Evolutionary conservation across 2,329 filamentous ascomycete genomes (phyloP).

Genomic region (Hirsutella thompsonii): DNA sequence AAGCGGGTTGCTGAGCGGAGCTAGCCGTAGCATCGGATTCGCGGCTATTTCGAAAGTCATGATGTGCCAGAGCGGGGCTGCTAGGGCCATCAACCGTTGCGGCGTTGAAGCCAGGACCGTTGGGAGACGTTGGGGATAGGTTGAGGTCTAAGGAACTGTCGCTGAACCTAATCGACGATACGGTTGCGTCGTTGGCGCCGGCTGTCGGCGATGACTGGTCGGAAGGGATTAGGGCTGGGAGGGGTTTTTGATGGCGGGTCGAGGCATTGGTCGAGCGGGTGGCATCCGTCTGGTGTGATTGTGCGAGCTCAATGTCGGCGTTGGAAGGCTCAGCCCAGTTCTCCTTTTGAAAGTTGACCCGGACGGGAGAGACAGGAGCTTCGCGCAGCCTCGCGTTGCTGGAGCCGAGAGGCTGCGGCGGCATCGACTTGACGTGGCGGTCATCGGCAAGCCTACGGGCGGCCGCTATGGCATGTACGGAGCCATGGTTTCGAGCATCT

Average conservation of each 20-base stretch:
- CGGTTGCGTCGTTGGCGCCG: slow-evolving; percentile 2
- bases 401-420: slow-evolving; percentile 9
- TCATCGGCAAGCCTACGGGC: slow-evolving; percentile 9
- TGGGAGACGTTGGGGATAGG: slow-evolving; percentile 7
- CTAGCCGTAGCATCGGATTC: slow-evolving; percentile 39
- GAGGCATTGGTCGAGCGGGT: slow-evolving; percentile 3
- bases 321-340: slow-evolving; percentile 40
- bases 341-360: slow-evolving; percentile 38
- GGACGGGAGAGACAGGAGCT: slow-evolving; percentile 42
- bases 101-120: slow-evolving; percentile 15
- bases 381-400: slow-evolving; percentile 30
- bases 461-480: slow-evolving; percentile 3
- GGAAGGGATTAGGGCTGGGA: background rate
- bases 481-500: slow-evolving; percentile 8
- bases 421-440: slow-evolving; percentile 19
- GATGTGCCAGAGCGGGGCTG: slow-evolving; percentile 18
- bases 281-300: slow-evolving; percentile 13
- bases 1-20: slow-evolving; percentile 32
- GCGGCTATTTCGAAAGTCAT: slow-evolving; percentile 33
- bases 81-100: slow-evolving; percentile 18
- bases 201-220: background rate
- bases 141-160: slow-evolving; percentile 7
- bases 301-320: slow-evolving; percentile 33
- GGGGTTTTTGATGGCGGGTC: background rate
- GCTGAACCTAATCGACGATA: slow-evolving; percentile 6